Base-by-base conservation (phyloP, 768 basidiomycete species). In the Royoungia palumana region DNA sequence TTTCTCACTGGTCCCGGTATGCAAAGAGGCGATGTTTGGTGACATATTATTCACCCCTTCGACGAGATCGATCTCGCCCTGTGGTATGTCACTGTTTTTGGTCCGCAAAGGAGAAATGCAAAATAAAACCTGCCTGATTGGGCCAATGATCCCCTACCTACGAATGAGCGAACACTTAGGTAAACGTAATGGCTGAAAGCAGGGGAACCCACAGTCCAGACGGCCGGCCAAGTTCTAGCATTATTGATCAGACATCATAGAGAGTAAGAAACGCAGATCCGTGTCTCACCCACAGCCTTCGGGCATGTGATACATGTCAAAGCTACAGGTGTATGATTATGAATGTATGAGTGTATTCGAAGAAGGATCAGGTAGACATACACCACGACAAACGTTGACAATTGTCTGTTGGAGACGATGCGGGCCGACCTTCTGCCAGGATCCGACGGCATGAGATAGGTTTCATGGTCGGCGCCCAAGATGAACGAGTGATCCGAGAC, bases 1-100 rank as follows among this genome's bases (percentile, higher is more conserved):
- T 42, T n/a, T 40, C 60, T 9, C 14, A 67, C 65, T 56, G 21
- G 61, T 36, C 19, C 54, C 47, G 3, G 68, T 69, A 28, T 69
- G 68, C 25, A 69, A 49, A 8, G 68, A 49, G 7, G 64, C 62
- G 5, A 27, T 53, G 50, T 78, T 79, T 20, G 61, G 59, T 5
- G 52, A 44, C 42, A 69, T 55, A 16, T 62, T 47, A 53, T 79
- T 78, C 41, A 78, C 74, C 5, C 74, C 72, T 53, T 80, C 78
- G 35, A 78, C 60, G 41, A 78, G 73, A 58, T 80, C 78, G 41
- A 78, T 69, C 56, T 80, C 76, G 35, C 63, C 65, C 60, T 67
- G 14, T 9, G 1, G n/a, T 12, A 14, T 17, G 14, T 27, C 38
- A 46, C 22, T 37, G 20, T 22, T 14, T 22, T 14, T 30, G 14